Base-by-base conservation (phyloP, 1,139 yeast genomes). In the Torulaspora pretoriensis region DNA sequence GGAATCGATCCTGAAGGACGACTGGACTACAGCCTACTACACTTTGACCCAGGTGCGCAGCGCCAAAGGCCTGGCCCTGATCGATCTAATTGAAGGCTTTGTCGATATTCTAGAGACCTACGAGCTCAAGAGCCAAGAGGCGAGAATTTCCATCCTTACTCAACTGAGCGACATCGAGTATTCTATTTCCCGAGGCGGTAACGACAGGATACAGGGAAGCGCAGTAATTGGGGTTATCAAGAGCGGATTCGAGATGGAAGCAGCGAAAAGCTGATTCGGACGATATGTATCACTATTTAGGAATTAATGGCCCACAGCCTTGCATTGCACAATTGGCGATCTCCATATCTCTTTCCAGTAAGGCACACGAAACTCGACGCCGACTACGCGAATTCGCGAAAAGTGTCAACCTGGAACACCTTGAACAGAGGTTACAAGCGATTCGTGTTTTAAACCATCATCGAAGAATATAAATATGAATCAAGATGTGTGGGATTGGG, bases 171-270 rank as follows among this genome's bases (percentile, higher is more conserved):
- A 92, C 50, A 77, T 92, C 19, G 98, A 92, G 67, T 90, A 89
- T 64, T 83, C 96, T 1, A 81, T 94, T 31, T 81, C 95, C 26
- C 81, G 78, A 61, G 99, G 98, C 8, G 97, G 98, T 1, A 86
- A 81, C 60, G 97, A 90, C 52, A 83, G 81, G 63, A 78, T 94
- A 33, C 97, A 92, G 60, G 77, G 89, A 38, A 84, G 94, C 59
- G 97, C 97, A 2, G 80, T 87, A 45, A 84, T 94, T 48, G 97
- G 96, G 0, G 88, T 83, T 8, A 80, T 92, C 34, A 90, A 90
- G 64, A 71, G 70, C 9, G 58, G 68, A 26, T 56, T 69, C 43
- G 70, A 68, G 46, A 46, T 60, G 12, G 69, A 68, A 47, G 60
- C 55, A 42, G 43, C 44, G 44, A 42, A 41, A 45, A 40, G 16